Evolutionary conservation across 2,329 filamentous ascomycete species (phyloP), one percentile per base, ranked within the genome.

Genomic region (Didymella sp.): DNA sequence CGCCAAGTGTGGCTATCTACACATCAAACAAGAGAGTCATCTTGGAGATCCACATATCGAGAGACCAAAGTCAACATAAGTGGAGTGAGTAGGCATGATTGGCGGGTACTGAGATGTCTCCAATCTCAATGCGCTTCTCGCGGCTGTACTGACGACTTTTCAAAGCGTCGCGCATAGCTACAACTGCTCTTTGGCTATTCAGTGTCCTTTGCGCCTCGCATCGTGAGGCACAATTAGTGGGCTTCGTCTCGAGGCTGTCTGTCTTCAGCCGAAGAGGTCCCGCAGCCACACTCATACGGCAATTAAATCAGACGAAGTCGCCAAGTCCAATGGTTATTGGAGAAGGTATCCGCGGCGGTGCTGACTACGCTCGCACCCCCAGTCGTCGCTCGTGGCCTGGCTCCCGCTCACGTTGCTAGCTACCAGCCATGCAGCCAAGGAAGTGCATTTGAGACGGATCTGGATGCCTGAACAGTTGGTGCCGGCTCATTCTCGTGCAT

Each of bases 271-370:
- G 24, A 49, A 15, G 37, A 27, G 25, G n/a, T 38, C 49, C 38
- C 41, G 41, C 42, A 46, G 46, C 25, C 41, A 44, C 43, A 25
- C 33, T n/a, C 33, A 37, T 42, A 30, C 48, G 48, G 48, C 54
- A 21, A 28, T 38, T 48, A 42, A 25, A 51, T 43, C 22, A 11
- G 37, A 48, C 13, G 22, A 15, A 43, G 7, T 40, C 21, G 54
- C 54, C 48, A 52, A 57, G 48, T 17, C 21, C 21, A 19, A 22
- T 24, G 17, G 25, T 15, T 31, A n/a, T 15, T 57, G 38, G 43
- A 52, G 43, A 48, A 44, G 9, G 48, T 52, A 52, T 57, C 54
- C 54, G 54, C 54, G 54, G 54, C 54, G 48, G 54, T 52, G 54
- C 54, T 38, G 22, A 33, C 24, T 38, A 22, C 11, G 25, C 38